These are phyloP conservation scores for Aphanoascus verrucosus DNA, from an alignment of 2,329 filamentous ascomycete species.

Conservation along the genomic window DNA sequence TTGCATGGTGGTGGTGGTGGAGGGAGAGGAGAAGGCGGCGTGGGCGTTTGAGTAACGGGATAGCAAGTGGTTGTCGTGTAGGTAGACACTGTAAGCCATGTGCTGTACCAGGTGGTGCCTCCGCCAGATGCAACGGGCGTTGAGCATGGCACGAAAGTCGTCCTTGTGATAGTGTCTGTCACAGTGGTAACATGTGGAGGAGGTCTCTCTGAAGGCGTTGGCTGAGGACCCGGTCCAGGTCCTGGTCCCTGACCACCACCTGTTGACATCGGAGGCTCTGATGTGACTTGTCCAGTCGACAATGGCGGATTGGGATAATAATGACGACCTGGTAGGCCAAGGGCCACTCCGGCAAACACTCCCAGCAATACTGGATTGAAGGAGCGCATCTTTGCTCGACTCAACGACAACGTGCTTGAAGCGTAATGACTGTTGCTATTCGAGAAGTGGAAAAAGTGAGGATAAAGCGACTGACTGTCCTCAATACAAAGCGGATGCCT, in stretches of 20 bases:
- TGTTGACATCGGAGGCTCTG: slow-evolving; percentile 4
- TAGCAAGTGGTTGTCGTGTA: slow-evolving; percentile 26
- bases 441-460: too few species aligned
- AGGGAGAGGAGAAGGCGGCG: slow-evolving; percentile 9
- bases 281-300: background rate
- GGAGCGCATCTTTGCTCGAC: slow-evolving; percentile 1
- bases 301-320: slow-evolving; percentile 4
- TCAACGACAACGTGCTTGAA: background rate
- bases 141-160: slow-evolving; percentile 28
- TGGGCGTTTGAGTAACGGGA: slow-evolving; percentile 17
- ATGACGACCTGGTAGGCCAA: slow-evolving; percentile 5
- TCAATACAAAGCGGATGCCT: background rate
- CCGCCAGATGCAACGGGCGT: slow-evolving; percentile 22
- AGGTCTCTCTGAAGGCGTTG: background rate
- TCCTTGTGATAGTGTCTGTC: slow-evolving; percentile 24
- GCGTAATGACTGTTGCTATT: background rate
- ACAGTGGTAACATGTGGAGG: slow-evolving; percentile 1
- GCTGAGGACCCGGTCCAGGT: slow-evolving; percentile 1
- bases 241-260: slow-evolving; percentile 5
- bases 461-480: slow-evolving; percentile 2
- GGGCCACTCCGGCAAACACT: slow-evolving; percentile 1
- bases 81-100: slow-evolving; percentile 24
- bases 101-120: slow-evolving; percentile 27
- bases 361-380: slow-evolving; percentile 2
- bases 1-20: slow-evolving; percentile 11